phyloP scores from a whole-genome alignment of 768 basidiomycete genomes.

The Boletus pseudo-olivaceus region DNA sequence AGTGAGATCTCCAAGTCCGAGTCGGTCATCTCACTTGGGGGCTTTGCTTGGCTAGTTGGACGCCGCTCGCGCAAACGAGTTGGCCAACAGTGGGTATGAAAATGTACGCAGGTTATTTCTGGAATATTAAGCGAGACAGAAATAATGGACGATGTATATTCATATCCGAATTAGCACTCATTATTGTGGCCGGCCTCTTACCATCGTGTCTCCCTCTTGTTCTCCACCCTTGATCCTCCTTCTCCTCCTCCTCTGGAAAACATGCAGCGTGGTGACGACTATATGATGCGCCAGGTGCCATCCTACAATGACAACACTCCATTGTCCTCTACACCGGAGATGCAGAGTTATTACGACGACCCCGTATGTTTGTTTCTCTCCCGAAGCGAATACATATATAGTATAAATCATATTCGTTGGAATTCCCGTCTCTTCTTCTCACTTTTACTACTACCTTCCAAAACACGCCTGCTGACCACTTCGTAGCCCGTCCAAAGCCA shows the following conservation, averaged over 20 bases:
- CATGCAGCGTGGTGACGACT: conserved; percentile 24
- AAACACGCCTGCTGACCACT: conserved; percentile 17
- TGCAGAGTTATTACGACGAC: conserved; percentile 32
- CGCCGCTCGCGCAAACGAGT: no score
- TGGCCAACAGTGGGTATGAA: background rate
- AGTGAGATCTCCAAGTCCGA: no score
- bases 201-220: no score
- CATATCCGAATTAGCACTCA: background rate
- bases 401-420: conserved; percentile 1
- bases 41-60: no score
- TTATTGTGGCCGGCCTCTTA: background rate
- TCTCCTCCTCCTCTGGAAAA: background rate
- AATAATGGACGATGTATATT: background rate
- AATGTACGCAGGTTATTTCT: background rate
- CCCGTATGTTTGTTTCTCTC: conserved; percentile 10
- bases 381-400: conserved; percentile 1
- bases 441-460: background rate
- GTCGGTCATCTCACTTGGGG: no score
- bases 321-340: conserved; percentile 17
- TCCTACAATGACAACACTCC: conserved; percentile 21
- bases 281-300: conserved; percentile 26
- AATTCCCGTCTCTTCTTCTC: background rate
- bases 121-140: background rate
- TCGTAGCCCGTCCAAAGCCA: conserved; percentile 34
- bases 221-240: background rate